Percentiles rank a stretch among this genome's conserved stretches.
Conservation (phyloP, 495 filamentous ascomycete genomes). For the Penicillium arizonense region DNA sequence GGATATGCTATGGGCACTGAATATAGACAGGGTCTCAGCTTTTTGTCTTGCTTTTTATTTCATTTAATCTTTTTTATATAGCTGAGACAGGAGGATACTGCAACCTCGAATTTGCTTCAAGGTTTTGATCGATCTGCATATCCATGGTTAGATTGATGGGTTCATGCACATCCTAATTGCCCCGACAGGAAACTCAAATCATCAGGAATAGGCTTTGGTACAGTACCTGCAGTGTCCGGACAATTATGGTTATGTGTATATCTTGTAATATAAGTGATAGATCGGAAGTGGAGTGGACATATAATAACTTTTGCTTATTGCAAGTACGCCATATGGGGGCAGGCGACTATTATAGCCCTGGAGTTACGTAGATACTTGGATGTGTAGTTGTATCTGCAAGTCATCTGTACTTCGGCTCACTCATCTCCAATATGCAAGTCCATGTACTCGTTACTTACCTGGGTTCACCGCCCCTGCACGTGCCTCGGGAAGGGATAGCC, state of each 20-base stretch:
- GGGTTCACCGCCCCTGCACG: slow-evolving; percentile 7
- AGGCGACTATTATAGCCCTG: too few species aligned
- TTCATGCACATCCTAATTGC: slow-evolving; percentile 10
- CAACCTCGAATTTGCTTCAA: slow-evolving; percentile 8
- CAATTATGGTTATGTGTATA: not conserved
- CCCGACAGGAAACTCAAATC: slow-evolving; percentile 14
- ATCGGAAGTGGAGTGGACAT: slow-evolving; percentile 8
- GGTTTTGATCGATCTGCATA: slow-evolving; percentile 10
- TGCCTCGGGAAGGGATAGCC: slow-evolving; percentile 3
- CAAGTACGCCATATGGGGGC: too few species aligned
- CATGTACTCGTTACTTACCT: not conserved
- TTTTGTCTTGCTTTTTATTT: too few species aligned
- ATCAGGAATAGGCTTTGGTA: slow-evolving; percentile 1
- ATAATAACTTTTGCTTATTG: too few species aligned
- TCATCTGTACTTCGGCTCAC: too few species aligned
- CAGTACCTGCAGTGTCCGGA: slow-evolving; percentile 21
- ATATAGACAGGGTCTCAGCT: slow-evolving; percentile 1
- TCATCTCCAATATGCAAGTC: too few species aligned
- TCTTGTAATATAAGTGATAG: slow-evolving; percentile 16
- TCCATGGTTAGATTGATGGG: slow-evolving; percentile 19
- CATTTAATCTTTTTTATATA: too few species aligned
- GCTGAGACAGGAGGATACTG: slow-evolving; percentile 16
- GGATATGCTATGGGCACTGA: slow-evolving; percentile 10
- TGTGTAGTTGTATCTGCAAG: too few species aligned
- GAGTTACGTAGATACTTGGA: too few species aligned